phyloP scores from a whole-genome alignment of 306 rosid species.

The Urtica urens region DNA sequence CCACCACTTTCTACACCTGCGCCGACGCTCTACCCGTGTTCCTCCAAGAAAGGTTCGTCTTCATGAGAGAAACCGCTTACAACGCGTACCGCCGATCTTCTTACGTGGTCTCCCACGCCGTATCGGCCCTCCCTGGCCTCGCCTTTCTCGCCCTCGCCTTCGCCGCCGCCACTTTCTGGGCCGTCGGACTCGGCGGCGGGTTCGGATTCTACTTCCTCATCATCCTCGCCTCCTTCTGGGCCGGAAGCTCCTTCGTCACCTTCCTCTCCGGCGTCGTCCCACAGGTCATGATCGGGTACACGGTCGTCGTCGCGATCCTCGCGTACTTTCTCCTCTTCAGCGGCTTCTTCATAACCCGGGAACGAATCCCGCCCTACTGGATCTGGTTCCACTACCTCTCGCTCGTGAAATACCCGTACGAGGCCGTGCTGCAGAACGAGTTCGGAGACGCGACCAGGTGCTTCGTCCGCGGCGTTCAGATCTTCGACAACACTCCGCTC shows the following conservation, averaged over 20 bases:
- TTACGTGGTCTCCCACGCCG: slow-evolving; percentile 58
- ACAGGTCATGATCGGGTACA: slow-evolving; percentile 87
- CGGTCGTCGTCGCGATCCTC: slow-evolving; percentile 67
- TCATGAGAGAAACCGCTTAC: slow-evolving; percentile 86
- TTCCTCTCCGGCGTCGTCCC: slow-evolving; percentile 90
- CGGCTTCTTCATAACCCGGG: slow-evolving; percentile 79
- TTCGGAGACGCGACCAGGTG: slow-evolving; percentile 46
- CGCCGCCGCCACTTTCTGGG: slow-evolving; percentile 61
- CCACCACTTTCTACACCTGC: slow-evolving; percentile 88
- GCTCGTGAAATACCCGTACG: slow-evolving; percentile 71
- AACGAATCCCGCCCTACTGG: slow-evolving; percentile 77
- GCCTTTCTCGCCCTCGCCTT: slow-evolving; percentile 50
- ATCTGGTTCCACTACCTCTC: slow-evolving; percentile 92
- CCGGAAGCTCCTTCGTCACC: slow-evolving; percentile 80
- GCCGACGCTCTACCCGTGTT: slow-evolving; percentile 89
- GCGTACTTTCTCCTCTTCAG: slow-evolving; percentile 90
- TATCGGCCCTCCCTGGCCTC: slow-evolving; percentile 40
- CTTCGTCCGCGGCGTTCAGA: slow-evolving; percentile 70
- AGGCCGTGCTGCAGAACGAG: slow-evolving; percentile 71
- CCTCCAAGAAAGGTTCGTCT: slow-evolving; percentile 81
- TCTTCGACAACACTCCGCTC: slow-evolving; percentile 68
- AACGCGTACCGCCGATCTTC: slow-evolving; percentile 74
- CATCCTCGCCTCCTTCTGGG: slow-evolving; percentile 74
- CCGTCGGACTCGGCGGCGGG: slow-evolving; percentile 91
- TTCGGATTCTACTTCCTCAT: slow-evolving; percentile 43